Evolutionary conservation across 163 green algal species (phyloP), one percentile per base, ranked within the genome.

Genomic region (Botryococcus braunii): DNA sequence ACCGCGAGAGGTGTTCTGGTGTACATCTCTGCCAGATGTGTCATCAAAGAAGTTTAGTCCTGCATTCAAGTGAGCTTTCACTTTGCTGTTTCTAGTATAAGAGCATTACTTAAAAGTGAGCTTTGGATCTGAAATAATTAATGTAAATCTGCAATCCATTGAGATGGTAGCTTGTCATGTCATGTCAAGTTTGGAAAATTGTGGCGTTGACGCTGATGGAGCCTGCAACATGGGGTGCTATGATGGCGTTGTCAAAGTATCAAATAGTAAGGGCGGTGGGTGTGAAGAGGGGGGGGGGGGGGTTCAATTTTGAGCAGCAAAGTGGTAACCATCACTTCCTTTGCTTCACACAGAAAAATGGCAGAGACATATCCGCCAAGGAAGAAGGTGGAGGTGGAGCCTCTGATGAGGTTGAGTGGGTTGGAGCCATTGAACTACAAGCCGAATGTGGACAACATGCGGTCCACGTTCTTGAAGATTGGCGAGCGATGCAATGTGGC

Each of bases 401-500:
- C 80, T 31, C 70, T 92, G 50, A 82, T 97, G 87, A 88, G 93
- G 35, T 63, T 98, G 32, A 92, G 81, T 64, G 93, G 93, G 7
- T 80, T 98, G 47, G 93, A 97, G 83, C 89, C 93, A 1, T 82
- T 97, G 2, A 96, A 95, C 82, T 97, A 97, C 78, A 60, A 78
- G 31, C 93, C 92, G 25, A 73, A 93, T 52, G 4, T 73, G 1
- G 70, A 68, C 46, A 83, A 92, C 80, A 88, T 90, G 83, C 82
- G 91, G 32, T 77, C 69, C 58, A 96, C 89, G 4, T 98, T 98
- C 83, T 74, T 98, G 17, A 96, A 92, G 73, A 80, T 98, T 57
- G 93, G 93, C 31, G 93, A 98, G 86, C 87, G 93, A 35, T 98
- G 93, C 91, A 98, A 98, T 77, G 93, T 98, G 62, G 93, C 93